Evolutionary conservation across 306 rosid genomes (phyloP).

Genomic region (Calophaca sinica): DNA sequence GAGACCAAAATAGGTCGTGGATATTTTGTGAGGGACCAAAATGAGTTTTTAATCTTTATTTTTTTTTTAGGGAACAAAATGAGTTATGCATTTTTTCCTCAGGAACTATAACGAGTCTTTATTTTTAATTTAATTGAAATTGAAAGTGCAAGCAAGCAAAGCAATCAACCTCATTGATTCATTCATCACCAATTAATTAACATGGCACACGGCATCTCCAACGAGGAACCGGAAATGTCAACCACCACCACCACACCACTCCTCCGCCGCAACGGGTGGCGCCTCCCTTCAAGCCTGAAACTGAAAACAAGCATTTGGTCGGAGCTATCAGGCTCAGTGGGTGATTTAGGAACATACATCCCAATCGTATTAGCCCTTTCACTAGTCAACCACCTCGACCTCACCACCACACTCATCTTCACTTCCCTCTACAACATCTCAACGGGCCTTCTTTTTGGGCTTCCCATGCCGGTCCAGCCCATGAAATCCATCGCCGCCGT

Average conservation of each 20-base stretch:
- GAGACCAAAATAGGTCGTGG: too few species aligned
- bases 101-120: too few species aligned
- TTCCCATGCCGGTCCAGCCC: constrained; percentile 95
- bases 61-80: too few species aligned
- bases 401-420: constrained; percentile 74
- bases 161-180: too few species aligned
- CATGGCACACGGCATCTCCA: constrained; percentile 33
- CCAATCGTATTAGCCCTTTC: constrained; percentile 76
- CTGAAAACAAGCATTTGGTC: constrained; percentile 63
- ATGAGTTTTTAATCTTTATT: too few species aligned
- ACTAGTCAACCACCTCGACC: constrained; percentile 66
- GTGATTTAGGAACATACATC: constrained; percentile 83
- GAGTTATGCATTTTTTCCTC: too few species aligned
- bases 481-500: constrained; percentile 95
- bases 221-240: constrained; percentile 2
- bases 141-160: too few species aligned
- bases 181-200: too few species aligned
- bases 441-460: constrained; percentile 81
- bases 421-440: constrained; percentile 77
- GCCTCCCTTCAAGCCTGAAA: constrained; percentile 54
- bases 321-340: constrained; percentile 81
- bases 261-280: constrained; percentile 46
- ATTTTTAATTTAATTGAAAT: too few species aligned
- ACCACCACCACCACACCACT: constrained; percentile 34
- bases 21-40: too few species aligned